Base-by-base conservation (phyloP, 345 rosid species). In the Aquilaria malaccensis region DNA sequence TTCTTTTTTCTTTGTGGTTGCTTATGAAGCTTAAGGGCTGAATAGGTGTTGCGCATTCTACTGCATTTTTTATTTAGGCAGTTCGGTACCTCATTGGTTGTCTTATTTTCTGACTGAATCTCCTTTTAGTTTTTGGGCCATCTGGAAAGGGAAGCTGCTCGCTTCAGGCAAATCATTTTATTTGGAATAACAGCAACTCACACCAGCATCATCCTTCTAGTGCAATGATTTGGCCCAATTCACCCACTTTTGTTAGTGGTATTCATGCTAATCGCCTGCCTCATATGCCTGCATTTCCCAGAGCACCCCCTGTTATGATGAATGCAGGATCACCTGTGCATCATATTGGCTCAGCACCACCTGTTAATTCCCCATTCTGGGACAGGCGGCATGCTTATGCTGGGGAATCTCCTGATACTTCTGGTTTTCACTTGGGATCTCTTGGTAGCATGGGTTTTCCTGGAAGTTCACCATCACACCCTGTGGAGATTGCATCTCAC, bases 311-410 rank as follows among this genome's bases (percentile, higher is more conserved):
- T 49, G 71, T 82, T 47, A 71, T 81, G 82, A 72, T 80, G 69
- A 85, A 79, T 60, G 52, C 83, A 60, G 76, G 75, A 54, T 66
- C 89, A 14, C 84, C 97, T 52, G 81, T 80, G 72, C 80, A 77
- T 72, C 93, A 80, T 58, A 80, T 88, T 64, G 95, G 97, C 70
- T 95, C 99, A 37, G 94, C 91, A 4, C 96, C 95, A 43, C 77
- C 85, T 56, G 77, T 81, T 62, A 83, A 83, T 75, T 78, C 83
- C 43, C 80, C 89, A 66, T 66, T 82, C 63, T 94, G 97, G 99
- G 95, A 94, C 50, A 78, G 90, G 74, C 81, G 80, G 56, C 89
- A 68, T 51, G 70, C 85, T 37, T 86, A 76, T 77, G 80, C 71
- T 45, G 91, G 83, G 59, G 97, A 88, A 67, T 88, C 96, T 70